phyloP scores from a whole-genome alignment of 371 early-diverging fungal genomes.

The Mortierella sp. region DNA sequence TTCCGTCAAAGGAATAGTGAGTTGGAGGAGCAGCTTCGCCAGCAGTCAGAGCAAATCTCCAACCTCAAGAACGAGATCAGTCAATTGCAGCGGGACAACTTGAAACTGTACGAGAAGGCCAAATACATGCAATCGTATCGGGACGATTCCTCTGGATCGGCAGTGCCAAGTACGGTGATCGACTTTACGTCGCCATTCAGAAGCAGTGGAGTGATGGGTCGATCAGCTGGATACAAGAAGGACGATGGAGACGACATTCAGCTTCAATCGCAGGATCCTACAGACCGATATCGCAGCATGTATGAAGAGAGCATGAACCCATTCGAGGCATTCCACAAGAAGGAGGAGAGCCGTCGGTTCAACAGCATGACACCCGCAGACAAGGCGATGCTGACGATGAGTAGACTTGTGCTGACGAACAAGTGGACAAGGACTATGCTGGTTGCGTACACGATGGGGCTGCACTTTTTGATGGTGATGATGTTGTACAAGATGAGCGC shows the following conservation, averaged over 20 bases:
- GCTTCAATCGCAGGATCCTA: constrained; percentile 59
- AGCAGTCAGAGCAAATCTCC: constrained; percentile 65
- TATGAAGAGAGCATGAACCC: constrained; percentile 92
- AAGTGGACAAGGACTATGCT: constrained; percentile 79
- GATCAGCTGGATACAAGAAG: constrained; percentile 37
- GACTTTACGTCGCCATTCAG: constrained; percentile 46
- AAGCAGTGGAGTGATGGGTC: constrained; percentile 29
- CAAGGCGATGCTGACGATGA: constrained; percentile 71
- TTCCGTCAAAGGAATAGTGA: constrained; percentile 87
- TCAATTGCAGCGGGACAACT: constrained; percentile 79
- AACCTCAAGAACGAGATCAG: constrained; percentile 76
- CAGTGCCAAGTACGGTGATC: constrained; percentile 22
- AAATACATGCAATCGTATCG: constrained; percentile 76
- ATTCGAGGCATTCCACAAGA: constrained; percentile 84
- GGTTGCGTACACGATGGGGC: constrained; percentile 73
- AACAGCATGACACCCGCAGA: constrained; percentile 82
- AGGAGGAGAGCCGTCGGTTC: constrained; percentile 79
- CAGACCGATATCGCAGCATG: constrained; percentile 76
- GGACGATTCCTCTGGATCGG: constrained; percentile 32
- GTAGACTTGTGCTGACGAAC: constrained; percentile 77
- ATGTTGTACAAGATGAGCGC: constrained; percentile 75
- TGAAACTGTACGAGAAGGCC: constrained; percentile 88
- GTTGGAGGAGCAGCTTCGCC: constrained; percentile 78
- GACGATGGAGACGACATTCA: constrained; percentile 43
- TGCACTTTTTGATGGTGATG: constrained; percentile 83